These are phyloP conservation scores for Nitzschia sp. DNA, from an alignment of 108 stramenopile genomes.

Conservation along the genomic window DNA sequence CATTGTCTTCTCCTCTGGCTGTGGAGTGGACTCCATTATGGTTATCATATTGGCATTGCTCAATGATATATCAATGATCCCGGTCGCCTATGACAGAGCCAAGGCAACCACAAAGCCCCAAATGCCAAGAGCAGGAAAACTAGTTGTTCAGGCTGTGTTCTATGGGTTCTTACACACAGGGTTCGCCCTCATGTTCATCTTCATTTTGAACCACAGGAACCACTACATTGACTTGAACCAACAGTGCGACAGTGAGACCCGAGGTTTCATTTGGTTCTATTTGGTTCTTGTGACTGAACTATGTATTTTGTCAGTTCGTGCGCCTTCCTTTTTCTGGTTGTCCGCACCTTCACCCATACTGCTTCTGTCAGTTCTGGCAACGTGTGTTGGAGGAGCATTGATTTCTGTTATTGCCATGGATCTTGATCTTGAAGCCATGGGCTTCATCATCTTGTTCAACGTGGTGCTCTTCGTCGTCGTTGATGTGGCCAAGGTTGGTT, in stretches of 20 bases:
- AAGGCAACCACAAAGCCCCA: constrained; percentile 16
- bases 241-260: constrained; percentile 37
- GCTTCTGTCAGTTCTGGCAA: constrained; percentile 46
- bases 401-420: constrained; percentile 35
- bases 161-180: constrained; percentile 57
- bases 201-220: constrained; percentile 33
- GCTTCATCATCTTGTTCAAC: constrained; percentile 49
- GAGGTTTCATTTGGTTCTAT: constrained; percentile 57
- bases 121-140: constrained; percentile 35
- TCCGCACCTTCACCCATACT: constrained; percentile 42
- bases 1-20: constrained; percentile 63
- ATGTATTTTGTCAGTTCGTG: constrained; percentile 59
- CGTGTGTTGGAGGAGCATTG: constrained; percentile 38
- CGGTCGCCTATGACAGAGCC: constrained; percentile 50
- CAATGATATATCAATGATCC: constrained; percentile 86
- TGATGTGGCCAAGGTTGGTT: constrained; percentile 50
- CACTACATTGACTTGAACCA: constrained; percentile 31
- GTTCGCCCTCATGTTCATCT: constrained; percentile 57
- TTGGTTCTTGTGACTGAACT: constrained; percentile 59
- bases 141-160: constrained; percentile 53
- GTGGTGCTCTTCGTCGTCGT: constrained; percentile 46
- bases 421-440: constrained; percentile 28
- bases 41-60: constrained; percentile 82
- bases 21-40: constrained; percentile 72
- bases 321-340: constrained; percentile 45